Base-by-base conservation (phyloP, 306 rosid species). In the Alnus glutinosa region DNA sequence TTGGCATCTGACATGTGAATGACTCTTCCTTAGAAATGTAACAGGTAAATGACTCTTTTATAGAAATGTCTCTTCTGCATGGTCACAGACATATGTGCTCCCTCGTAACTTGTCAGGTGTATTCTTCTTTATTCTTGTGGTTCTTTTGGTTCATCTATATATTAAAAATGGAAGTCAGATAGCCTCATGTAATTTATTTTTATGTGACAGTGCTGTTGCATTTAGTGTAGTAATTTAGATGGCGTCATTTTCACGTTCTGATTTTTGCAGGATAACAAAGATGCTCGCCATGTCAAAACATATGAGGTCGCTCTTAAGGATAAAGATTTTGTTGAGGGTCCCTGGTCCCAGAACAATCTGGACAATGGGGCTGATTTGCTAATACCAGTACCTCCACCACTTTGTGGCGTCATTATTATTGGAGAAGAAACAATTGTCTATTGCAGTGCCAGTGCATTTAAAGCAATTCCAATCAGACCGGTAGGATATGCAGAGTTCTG, bases 391-490 rank as follows among this genome's bases (percentile, higher is more conserved):
- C 99, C 99, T 75, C 92, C 96, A 23, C 99, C 99, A 50, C 93
- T 96, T 16, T 96, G 98, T 50, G 99, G 99, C 7, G 99, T 96
- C 78, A 89, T 96, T 82, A 93, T 96, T 82, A 88, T 96, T 55
- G 99, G 99, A 81, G 98, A 96, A 84, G 99, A 96, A 84, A 96
- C 96, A 72, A 96, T 96, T 78, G 98, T 93, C 66, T 96, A 96
- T 77, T 92, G 99, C 88, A 96, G 98, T 62, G 97, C 99, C 42
- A 89, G 88, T 82, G 97, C 96, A 76, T 93, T 91, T 77, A 96
- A 89, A 83, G 99, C 98, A 85, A 96, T 96, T 58, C 99, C 99
- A 58, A 86, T 91, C 78, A 90, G 89, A 76, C 88, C 94, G 62
- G 99, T 96, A 93, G 77, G 97, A 82, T 72, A 39, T 30, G 52